phyloP scores from a whole-genome alignment of 2,329 filamentous ascomycete genomes.

The Aurifilum marmelostoma region DNA sequence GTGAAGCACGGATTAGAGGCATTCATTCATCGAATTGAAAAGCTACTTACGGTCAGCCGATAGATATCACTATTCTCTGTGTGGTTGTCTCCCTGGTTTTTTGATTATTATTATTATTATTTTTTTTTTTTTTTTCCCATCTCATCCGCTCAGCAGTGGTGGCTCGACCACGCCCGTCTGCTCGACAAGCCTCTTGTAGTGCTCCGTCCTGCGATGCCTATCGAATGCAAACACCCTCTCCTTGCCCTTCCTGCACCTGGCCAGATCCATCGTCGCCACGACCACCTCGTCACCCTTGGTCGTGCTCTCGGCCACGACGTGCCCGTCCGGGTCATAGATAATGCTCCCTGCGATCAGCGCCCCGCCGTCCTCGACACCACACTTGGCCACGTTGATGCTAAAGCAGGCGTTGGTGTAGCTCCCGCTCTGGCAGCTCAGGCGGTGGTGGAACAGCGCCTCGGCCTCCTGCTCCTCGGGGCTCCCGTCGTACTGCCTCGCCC shows the following conservation, averaged over 20 bases:
- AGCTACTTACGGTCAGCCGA: not conserved
- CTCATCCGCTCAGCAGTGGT: constrained; percentile 29
- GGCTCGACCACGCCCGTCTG: constrained; percentile 44
- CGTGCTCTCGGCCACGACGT: constrained; percentile 53
- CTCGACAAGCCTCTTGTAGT: constrained; percentile 44
- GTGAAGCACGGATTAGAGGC: not conserved
- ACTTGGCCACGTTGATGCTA: constrained; percentile 52
- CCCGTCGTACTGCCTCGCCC: constrained; percentile 47
- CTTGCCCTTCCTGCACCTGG: constrained; percentile 50
- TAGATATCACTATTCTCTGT: too few species aligned
- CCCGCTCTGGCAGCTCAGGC: constrained; percentile 54
- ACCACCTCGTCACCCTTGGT: constrained; percentile 54
- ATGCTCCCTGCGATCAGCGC: constrained; percentile 26
- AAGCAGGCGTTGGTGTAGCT: constrained; percentile 58
- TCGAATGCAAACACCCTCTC: constrained; percentile 51
- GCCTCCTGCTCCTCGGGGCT: constrained; percentile 47
- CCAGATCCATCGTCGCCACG: constrained; percentile 54
- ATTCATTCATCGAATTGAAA: not conserved
- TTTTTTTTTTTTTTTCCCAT: not conserved
- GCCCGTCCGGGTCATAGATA: constrained; percentile 41
- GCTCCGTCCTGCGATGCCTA: constrained; percentile 48
- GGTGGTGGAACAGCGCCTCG: constrained; percentile 55
- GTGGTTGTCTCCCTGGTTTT: too few species aligned
- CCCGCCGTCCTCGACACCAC: constrained; percentile 49
- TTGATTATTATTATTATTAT: not conserved